Conservation (phyloP, 371 early-diverging fungal species). For the Mucor ambiguus region DNA sequence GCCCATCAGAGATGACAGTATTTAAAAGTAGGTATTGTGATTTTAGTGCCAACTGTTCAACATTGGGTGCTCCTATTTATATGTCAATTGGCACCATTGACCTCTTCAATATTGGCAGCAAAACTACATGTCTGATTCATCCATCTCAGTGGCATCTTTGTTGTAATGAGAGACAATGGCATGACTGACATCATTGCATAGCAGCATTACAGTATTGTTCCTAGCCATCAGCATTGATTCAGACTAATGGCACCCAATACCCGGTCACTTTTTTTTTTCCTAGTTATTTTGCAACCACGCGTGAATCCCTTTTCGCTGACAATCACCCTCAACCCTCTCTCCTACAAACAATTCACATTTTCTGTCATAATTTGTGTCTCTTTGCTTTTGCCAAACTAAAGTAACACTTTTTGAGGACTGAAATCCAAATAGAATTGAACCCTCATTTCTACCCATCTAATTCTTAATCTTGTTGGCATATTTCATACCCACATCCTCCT, state of each 20-base stretch:
- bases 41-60: too few relatives aligned
- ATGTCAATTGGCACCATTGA: too few relatives aligned
- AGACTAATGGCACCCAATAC: not conserved
- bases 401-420: not conserved
- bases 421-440: not conserved
- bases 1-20: not conserved
- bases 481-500: not conserved
- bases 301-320: not conserved
- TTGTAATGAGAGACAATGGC: too few relatives aligned
- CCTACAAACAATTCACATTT: conserved; percentile 1
- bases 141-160: too few relatives aligned
- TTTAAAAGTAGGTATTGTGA: not conserved
- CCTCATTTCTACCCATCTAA: not conserved
- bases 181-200: too few relatives aligned
- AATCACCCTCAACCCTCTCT: not conserved
- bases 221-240: not conserved
- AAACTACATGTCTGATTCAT: too few relatives aligned
- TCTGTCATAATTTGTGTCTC: not conserved
- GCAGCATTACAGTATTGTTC: too few relatives aligned
- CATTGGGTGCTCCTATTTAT: too few relatives aligned
- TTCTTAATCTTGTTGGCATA: not conserved
- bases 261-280: not conserved
- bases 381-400: not conserved
- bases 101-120: too few relatives aligned
- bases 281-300: not conserved